Conservation (phyloP, 345 rosid genomes). For the Viola odorata region DNA sequence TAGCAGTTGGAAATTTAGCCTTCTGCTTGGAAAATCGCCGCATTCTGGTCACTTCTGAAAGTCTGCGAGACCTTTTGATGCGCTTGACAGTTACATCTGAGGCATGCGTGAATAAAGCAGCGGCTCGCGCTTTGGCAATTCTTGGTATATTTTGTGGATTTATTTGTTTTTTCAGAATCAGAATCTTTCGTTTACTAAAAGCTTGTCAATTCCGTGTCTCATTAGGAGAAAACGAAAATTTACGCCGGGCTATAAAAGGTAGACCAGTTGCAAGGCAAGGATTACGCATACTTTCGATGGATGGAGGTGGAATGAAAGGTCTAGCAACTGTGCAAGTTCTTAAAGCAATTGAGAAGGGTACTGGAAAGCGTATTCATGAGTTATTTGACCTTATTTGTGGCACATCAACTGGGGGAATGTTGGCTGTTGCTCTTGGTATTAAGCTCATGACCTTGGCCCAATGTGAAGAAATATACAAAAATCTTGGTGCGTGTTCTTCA, state of each 20-base stretch:
- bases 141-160: slow-evolving; percentile 52
- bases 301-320: slow-evolving; percentile 99
- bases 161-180: background rate
- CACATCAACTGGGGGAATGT: slow-evolving; percentile 99
- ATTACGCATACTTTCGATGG: slow-evolving; percentile 94
- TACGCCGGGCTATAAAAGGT: slow-evolving; percentile 88
- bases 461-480: slow-evolving; percentile 97
- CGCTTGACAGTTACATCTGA: slow-evolving; percentile 77
- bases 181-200: background rate
- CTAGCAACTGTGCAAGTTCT: slow-evolving; percentile 95
- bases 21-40: slow-evolving; percentile 93
- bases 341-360: slow-evolving; percentile 93
- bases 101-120: slow-evolving; percentile 85
- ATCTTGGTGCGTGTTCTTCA: slow-evolving; percentile 57
- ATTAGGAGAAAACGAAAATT: slow-evolving; percentile 87
- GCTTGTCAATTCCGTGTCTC: slow-evolving; percentile 17
- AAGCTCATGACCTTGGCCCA: slow-evolving; percentile 82
- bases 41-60: slow-evolving; percentile 83
- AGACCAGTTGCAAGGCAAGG: slow-evolving; percentile 90
- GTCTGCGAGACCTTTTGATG: slow-evolving; percentile 83
- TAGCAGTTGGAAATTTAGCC: slow-evolving; percentile 92
- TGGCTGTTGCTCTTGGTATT: slow-evolving; percentile 92
- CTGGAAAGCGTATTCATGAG: slow-evolving; percentile 95
- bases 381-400: slow-evolving; percentile 95
- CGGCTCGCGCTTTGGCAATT: slow-evolving; percentile 97